Conservation (phyloP, 1,284 basidiomycete species). For the Neolentinus lepideus region DNA sequence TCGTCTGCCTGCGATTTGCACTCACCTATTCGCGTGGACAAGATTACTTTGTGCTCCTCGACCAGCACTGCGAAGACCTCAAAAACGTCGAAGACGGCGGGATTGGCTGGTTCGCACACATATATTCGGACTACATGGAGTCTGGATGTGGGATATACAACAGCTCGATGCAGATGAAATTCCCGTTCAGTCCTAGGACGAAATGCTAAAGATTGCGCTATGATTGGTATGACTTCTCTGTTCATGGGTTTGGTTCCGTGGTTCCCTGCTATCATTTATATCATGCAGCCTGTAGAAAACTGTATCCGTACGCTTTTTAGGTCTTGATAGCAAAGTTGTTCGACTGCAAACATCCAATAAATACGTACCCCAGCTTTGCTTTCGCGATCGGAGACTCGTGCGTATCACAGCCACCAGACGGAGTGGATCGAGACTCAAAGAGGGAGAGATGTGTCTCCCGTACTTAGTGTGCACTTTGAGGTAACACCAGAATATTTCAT, state of each 20-base stretch:
- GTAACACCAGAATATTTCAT: too few species aligned
- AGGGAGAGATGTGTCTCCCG: too few species aligned
- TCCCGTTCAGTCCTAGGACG: conserved; percentile 28
- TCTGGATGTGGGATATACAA: conserved; percentile 63
- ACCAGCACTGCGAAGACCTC: conserved; percentile 52
- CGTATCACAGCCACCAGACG: conserved; percentile 67
- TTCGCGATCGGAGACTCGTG: too few species aligned
- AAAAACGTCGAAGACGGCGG: conserved; percentile 54
- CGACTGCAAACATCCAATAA: too few species aligned
- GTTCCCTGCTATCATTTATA: not conserved
- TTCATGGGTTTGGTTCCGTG: not conserved
- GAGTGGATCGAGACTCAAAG: too few species aligned
- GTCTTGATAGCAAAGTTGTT: too few species aligned
- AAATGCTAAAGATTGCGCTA: conserved; percentile 25
- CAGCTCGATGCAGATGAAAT: conserved; percentile 25
- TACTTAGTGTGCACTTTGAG: too few species aligned
- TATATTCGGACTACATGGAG: conserved; percentile 60
- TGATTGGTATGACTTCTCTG: not conserved
- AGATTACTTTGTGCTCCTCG: conserved; percentile 61
- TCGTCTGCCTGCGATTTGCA: not conserved
- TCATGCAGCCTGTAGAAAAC: too few species aligned
- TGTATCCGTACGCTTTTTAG: too few species aligned
- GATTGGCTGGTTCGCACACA: conserved; percentile 76
- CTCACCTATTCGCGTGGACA: conserved; percentile 20
- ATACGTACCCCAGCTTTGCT: too few species aligned